Evolutionary conservation across 805 yeast species (phyloP), one percentile per base, ranked within the genome.

Genomic region (Candida anglica): DNA sequence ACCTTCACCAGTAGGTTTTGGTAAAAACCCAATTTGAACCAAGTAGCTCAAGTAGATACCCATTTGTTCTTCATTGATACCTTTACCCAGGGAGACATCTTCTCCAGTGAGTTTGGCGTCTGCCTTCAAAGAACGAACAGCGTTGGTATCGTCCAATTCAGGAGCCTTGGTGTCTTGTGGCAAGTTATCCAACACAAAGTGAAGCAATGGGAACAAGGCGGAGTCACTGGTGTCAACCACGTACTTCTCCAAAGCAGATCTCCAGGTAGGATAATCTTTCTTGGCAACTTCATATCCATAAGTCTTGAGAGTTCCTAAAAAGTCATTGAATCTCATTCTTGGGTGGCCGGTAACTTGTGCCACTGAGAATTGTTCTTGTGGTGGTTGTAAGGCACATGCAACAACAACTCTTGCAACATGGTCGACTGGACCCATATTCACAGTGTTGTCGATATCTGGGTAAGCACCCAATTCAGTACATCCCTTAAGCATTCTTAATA

Each of bases 261-360:
- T 80, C 99, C 99, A 93, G 14, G 72, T 65, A 10, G 79, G 73
- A 53, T 93, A 93, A 47, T 78, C 85, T 10, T 71, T 72, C 30
- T 71, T 66, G 39, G 64, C 60, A 30, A 85, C 77, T 15, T 68
- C 50, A 60, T 86, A 94, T 6, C 98, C 98, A 49, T 77, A 91
- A 10, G 63, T 56, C 36, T 69, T 61, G 52, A 89, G 69, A 7
- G 81, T 52, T 13, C 78, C 77, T 46, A 93, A 63, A 64, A 79
- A 91, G 44, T 84, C 79, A 50, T 77, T 81, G 66, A 89, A 84
- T 27, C 75, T 66, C 39, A 87, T 79, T 56, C 98, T 79, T 40
- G 99, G 99, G 50, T 93, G 98, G 16, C 91, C 94, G 5, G 98
- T 93, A n/a, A 93, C 97, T 28, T 93, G 98, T 2, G 87, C 88